Base-by-base conservation (phyloP, 2,329 filamentous ascomycete species). In the Phoma sp. region DNA sequence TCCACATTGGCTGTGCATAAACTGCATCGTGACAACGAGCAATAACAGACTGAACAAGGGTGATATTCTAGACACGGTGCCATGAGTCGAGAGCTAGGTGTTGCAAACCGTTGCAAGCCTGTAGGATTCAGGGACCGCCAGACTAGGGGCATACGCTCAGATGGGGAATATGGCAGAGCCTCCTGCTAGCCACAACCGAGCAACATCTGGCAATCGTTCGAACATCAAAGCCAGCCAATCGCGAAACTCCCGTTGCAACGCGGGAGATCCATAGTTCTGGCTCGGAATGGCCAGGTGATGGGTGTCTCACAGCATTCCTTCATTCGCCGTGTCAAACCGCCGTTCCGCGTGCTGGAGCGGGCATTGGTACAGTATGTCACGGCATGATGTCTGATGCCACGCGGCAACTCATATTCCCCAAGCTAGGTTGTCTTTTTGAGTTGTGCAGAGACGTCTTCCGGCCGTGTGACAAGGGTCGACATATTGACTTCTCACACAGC, bases 81-180 rank as follows among this genome's bases (percentile, higher is more conserved):
- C 25, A 31, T 46, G 36, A 13, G 35, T 55, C 44, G 50, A 47
- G 39, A 41, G 21, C 36, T 13, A 24, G 22, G 22, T 24, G 38
- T 32, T 61, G 62, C 61, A 60, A 43, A 53, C 55, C 43, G 22
- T 35, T 55, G 46, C 52, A 51, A 43, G 52, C 21, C 36, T 17
- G 36, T 10, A 37, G 41, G 52, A 55, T 57, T 49, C 65, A 68
- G 66, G 69, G 61, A 68, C 67, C 44, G 56, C 35, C 39, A 53
- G 43, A 57, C 59, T 50, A 45, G 33, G 60, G 60, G 49, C 47
- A 56, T 48, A 60, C 68, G 69, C 67, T 73, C 67, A 64, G 64
- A 70, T 71, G 70, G 69, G 66, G 69, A 68, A 70, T 52, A 25
- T 51, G 39, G 57, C 68, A 69, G 67, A 72, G 69, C 71, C 69